A percentile compares a stretch with the other conserved stretches of the same genome.
Evolutionary conservation across 2,329 filamentous ascomycete genomes (phyloP).

Genomic region (Alternaria sp.): DNA sequence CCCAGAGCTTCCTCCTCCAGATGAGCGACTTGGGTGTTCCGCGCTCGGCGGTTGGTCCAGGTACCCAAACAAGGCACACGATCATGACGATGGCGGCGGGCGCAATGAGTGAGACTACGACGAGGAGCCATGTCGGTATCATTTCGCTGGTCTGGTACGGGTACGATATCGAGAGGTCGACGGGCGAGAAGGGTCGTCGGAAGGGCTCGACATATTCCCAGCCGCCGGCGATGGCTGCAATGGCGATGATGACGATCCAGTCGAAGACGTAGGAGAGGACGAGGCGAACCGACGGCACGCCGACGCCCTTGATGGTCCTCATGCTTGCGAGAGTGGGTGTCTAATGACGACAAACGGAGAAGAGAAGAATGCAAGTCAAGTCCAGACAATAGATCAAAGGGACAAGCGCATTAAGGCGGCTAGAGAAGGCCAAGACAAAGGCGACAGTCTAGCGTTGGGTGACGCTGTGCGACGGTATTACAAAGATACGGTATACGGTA

Average conservation of each 20-base stretch:
- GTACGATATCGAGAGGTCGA: slow-evolving; percentile 80
- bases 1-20: slow-evolving; percentile 87
- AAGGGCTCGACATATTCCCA: slow-evolving; percentile 68
- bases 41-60: slow-evolving; percentile 70
- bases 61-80: slow-evolving; percentile 72
- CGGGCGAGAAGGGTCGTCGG: slow-evolving; percentile 72
- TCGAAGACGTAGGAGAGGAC: slow-evolving; percentile 73
- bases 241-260: slow-evolving; percentile 71
- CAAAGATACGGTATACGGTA: background rate
- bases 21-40: slow-evolving; percentile 69
- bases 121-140: slow-evolving; percentile 69
- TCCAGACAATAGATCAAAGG: slow-evolving; percentile 12
- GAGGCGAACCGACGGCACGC: slow-evolving; percentile 57
- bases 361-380: slow-evolving; percentile 2
- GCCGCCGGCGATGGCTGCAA: slow-evolving; percentile 64
- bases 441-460: background rate
- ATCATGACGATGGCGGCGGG: slow-evolving; percentile 73
- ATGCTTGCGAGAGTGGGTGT: slow-evolving; percentile 23
- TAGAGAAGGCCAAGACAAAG: slow-evolving; percentile 9
- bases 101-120: slow-evolving; percentile 66
- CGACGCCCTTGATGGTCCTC: slow-evolving; percentile 29
- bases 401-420: slow-evolving; percentile 14
- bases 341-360: slow-evolving; percentile 1
- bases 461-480: background rate
- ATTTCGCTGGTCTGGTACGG: slow-evolving; percentile 75